These are phyloP conservation scores for Starmerella cellae DNA, from an alignment of 805 yeast genomes.

Conservation along the genomic window DNA sequence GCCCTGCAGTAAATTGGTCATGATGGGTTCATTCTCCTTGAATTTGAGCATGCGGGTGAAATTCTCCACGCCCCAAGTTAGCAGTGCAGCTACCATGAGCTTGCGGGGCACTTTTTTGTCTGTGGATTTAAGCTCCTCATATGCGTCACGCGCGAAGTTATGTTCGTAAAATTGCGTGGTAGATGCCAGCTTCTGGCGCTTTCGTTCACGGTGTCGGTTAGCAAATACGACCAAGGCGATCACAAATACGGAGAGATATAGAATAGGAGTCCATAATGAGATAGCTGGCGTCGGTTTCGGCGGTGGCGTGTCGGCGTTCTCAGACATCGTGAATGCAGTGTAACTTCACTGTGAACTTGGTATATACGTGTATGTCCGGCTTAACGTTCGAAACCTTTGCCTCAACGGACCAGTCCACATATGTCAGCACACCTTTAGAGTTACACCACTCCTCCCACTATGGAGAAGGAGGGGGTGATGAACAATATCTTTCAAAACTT, in stretches of 20 bases:
- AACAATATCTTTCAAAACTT: too few species aligned
- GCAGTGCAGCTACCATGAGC: constrained; percentile 53
- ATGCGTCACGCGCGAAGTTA: constrained; percentile 53
- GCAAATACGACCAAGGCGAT: constrained; percentile 59
- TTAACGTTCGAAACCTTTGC: too few species aligned
- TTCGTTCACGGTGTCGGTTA: constrained; percentile 48
- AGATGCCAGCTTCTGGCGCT: constrained; percentile 39
- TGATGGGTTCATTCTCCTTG: constrained; percentile 61
- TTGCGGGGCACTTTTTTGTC: constrained; percentile 63
- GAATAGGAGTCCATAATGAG: constrained; percentile 27
- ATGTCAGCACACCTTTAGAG: too few species aligned
- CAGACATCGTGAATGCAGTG: too few species aligned
- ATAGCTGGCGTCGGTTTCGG: background rate
- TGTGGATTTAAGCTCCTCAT: constrained; percentile 42
- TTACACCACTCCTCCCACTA: too few species aligned
- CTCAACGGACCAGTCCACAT: too few species aligned
- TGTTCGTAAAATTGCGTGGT: constrained; percentile 59
- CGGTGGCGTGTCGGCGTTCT: constrained; percentile 3
- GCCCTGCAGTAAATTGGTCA: constrained; percentile 61
- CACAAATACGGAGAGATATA: constrained; percentile 58
- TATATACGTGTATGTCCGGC: too few species aligned
- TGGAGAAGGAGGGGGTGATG: too few species aligned
- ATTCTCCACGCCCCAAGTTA: constrained; percentile 73
- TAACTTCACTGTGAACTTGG: too few species aligned
- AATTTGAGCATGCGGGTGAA: constrained; percentile 69